These are phyloP conservation scores for Colletotrichum lini DNA, from an alignment of 2,329 filamentous ascomycete species.

Conservation along the genomic window DNA sequence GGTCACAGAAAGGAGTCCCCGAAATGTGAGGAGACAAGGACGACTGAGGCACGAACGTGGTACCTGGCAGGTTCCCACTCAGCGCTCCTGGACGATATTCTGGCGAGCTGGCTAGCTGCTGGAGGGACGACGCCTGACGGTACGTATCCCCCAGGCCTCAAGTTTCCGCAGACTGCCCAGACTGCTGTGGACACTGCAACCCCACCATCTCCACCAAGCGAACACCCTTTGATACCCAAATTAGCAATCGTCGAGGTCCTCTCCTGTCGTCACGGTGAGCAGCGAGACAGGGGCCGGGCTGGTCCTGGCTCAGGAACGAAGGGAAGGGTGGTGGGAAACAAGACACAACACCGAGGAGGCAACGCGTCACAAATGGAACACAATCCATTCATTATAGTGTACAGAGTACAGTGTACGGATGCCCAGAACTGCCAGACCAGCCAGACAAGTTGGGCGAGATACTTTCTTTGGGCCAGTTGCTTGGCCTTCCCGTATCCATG, in stretches of 20 bases:
- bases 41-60: slow-evolving; percentile 12
- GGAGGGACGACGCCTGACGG: background rate
- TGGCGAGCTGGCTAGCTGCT: background rate
- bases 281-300: slow-evolving; percentile 26
- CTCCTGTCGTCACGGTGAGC: slow-evolving; percentile 38
- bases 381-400: background rate
- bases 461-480: slow-evolving; percentile 9
- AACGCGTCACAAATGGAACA: slow-evolving; percentile 1
- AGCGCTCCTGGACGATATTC: background rate
- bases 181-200: background rate
- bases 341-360: background rate
- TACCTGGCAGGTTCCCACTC: slow-evolving; percentile 25
- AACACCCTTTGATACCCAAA: slow-evolving; percentile 29
- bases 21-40: slow-evolving; percentile 37
- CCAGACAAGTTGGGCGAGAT: slow-evolving; percentile 22
- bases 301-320: slow-evolving; percentile 32
- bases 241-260: slow-evolving; percentile 23
- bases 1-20: slow-evolving; percentile 24
- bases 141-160: slow-evolving; percentile 2
- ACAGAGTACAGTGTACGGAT: too few species aligned
- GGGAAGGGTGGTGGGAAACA: background rate
- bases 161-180: background rate
- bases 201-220: slow-evolving; percentile 25
- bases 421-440: background rate
- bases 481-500: slow-evolving; percentile 22